These are phyloP conservation scores for Coemansia sp. DNA, from an alignment of 192 early-diverging fungal genomes.

Conservation along the genomic window DNA sequence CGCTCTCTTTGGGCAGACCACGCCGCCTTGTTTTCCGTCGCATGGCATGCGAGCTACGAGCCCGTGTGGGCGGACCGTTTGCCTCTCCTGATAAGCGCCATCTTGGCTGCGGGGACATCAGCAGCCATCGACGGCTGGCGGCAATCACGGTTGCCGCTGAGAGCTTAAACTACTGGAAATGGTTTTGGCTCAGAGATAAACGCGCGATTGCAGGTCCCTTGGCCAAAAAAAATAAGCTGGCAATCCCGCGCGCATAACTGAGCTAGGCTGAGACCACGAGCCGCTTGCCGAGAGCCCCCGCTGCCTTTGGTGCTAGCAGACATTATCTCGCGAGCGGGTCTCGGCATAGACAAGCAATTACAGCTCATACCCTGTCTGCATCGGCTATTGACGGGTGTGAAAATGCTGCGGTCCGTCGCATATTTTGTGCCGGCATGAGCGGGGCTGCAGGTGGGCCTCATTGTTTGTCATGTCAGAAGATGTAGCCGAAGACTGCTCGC, in stretches of 20 bases:
- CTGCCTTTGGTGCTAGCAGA: not conserved
- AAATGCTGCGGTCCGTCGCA: not conserved
- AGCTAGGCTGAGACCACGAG: not conserved
- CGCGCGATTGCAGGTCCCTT: not conserved
- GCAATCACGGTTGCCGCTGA: not conserved
- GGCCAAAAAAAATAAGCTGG: not conserved
- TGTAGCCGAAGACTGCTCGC: not conserved
- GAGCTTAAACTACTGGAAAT: not conserved
- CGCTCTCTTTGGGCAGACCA: not conserved
- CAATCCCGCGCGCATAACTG: not conserved
- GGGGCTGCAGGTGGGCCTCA: not conserved
- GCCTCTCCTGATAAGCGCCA: not conserved
- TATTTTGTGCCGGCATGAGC: not conserved
- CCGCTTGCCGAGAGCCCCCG: not conserved
- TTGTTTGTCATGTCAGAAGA: slow-evolving; percentile 7
- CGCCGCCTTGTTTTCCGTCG: slow-evolving; percentile 3
- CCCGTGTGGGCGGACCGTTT: not conserved
- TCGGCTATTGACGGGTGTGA: not conserved
- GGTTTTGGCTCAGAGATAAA: not conserved
- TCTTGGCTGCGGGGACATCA: not conserved
- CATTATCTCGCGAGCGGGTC: not conserved
- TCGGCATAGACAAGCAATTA: not conserved
- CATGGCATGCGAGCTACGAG: not conserved
- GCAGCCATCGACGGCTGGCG: not conserved
- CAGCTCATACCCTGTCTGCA: not conserved